Percentiles rank a stretch among this genome's conserved stretches.
Evolutionary conservation across 2,329 filamentous ascomycete genomes (phyloP).

Genomic region (Lecanosticta acicola): DNA sequence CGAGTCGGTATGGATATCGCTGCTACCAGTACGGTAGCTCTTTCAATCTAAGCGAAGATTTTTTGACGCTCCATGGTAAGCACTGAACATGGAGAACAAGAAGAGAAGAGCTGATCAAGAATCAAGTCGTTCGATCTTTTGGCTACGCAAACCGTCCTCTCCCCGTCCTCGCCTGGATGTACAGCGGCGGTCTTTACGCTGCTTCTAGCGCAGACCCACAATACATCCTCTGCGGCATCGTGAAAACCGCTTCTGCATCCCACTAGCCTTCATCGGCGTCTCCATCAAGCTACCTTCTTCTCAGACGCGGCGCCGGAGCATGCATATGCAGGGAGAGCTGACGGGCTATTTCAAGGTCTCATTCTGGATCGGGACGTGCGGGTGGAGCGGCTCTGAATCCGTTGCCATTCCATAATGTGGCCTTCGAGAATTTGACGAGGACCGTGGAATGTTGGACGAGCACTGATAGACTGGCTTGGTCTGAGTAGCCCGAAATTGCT

Average conservation of each 20-base stretch:
- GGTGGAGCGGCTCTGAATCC: neutral
- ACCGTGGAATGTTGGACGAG: neutral
- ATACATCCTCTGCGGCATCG: conserved; percentile 51
- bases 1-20: conserved; percentile 32
- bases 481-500: neutral
- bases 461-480: neutral
- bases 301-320: too few species aligned
- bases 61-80: conserved; percentile 49
- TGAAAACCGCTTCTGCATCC: conserved; percentile 15
- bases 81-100: conserved; percentile 29
- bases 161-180: conserved; percentile 2
- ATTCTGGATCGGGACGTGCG: neutral
- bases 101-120: neutral
- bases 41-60: conserved; percentile 45
- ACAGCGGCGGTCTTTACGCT: neutral
- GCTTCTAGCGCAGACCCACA: conserved; percentile 45
- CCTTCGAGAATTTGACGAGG: neutral
- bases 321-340: neutral
- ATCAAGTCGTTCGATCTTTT: neutral
- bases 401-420: neutral
- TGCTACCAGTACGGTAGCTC: conserved; percentile 16
- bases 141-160: neutral
- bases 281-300: conserved; percentile 47
- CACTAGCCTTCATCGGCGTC: conserved; percentile 35
- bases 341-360: neutral